Evolutionary conservation across 1,284 basidiomycete species (phyloP), one percentile per base, ranked within the genome.

Genomic region (Irpex sp.): DNA sequence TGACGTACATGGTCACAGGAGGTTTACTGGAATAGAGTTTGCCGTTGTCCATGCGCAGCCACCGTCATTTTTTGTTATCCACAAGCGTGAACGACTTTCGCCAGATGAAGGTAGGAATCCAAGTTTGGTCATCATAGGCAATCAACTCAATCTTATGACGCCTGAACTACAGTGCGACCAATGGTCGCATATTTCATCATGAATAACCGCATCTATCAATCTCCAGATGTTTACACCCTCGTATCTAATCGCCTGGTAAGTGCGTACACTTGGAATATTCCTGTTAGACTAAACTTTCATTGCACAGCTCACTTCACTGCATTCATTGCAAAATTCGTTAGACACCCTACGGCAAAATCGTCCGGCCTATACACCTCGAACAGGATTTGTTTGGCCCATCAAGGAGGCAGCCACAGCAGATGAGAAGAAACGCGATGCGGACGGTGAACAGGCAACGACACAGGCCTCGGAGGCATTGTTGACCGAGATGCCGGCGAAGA

Each of bases 161-260:
- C 58, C 53, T 53, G 61, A 57, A 54, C n/a, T 49, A 92, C 49
- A 65, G 92, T 89, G 47, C 81, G 82, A 65, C 88, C 92, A 2
- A 74, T 94, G 61, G 89, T 87, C 15, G 89, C 87, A 8, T 95
- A 93, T 74, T 95, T 94, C 71, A 85, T 95, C 70, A 84, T 92
- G 77, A 89, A 94, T 75, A 90, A 90, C 72, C 86, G 89, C 65
- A 93, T 95, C 66, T 94, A 94, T 72, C 90, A 93, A 71, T 87
- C 91, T 0, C 93, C 93, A 31, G 89, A 93, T 68, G 78, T 94
- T 35, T 93, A 94, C 70, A 87, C 85, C 7, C 81, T 94, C 2
- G 77, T 95, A 43, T 93, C 92, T 53, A 92, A 92, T 69, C 87
- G 93, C 68, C 76, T 95, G 68, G 90, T 93, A 73, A 68, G 84